Conservation (phyloP, 805 yeast genomes). For the Yarrowia sp. region DNA sequence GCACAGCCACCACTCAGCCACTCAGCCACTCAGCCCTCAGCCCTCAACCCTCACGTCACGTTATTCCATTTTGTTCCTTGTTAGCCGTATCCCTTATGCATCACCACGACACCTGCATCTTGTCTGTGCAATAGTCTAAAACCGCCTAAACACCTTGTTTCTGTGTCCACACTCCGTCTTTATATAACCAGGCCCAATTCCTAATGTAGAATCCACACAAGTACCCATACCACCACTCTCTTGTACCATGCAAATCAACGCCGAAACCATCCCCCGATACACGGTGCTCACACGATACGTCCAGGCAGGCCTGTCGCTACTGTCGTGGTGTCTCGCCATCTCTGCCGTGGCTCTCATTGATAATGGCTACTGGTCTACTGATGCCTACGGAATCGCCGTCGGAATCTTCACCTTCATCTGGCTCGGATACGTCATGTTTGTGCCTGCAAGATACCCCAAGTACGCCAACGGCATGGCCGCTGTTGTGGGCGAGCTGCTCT, state of each 20-base stretch:
- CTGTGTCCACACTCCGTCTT: not conserved
- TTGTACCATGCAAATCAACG: conserved; percentile 5
- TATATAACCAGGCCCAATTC: not conserved
- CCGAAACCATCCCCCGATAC: conserved; percentile 12
- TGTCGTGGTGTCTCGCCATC: conserved; percentile 33
- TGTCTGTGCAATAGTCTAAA: conserved; percentile 10
- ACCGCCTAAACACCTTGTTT: not conserved
- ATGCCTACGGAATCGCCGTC: conserved; percentile 14
- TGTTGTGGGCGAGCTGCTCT: conserved; percentile 16
- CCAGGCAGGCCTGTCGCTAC: conserved; percentile 22
- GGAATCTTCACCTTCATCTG: conserved; percentile 12
- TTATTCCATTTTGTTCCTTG: conserved; percentile 11
- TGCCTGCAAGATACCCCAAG: conserved; percentile 32
- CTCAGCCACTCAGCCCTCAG: conserved; percentile 21
- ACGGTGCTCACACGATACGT: conserved; percentile 20
- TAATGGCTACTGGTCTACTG: conserved; percentile 5
- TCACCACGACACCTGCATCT: conserved; percentile 9
- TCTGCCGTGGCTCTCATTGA: conserved; percentile 18
- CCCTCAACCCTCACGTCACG: conserved; percentile 11
- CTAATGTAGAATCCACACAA: not conserved
- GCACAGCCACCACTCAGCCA: conserved; percentile 12
- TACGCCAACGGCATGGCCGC: conserved; percentile 33
- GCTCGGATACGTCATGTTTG: conserved; percentile 3
- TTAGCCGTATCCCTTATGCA: conserved; percentile 26
- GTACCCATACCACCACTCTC: not conserved